phyloP scores from a whole-genome alignment of 2,329 filamentous ascomycete species.

The Talaromyces sp. region DNA sequence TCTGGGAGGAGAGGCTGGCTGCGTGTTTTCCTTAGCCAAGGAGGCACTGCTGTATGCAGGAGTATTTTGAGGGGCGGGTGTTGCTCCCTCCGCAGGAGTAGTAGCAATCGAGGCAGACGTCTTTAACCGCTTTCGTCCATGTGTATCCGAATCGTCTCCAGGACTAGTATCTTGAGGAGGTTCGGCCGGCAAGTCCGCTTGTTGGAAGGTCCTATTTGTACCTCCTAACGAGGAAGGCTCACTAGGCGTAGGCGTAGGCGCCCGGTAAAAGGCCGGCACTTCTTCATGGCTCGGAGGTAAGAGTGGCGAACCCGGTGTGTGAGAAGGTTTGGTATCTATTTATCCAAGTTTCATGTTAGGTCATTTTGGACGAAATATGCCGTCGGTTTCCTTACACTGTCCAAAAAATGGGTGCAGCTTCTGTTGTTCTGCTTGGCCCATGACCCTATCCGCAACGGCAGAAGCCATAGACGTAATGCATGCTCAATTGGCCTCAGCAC shows the following conservation, averaged over 20 bases:
- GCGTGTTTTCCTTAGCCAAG: conserved; percentile 21
- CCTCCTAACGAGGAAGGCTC: background rate
- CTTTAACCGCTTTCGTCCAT: conserved; percentile 32
- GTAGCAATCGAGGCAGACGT: conserved; percentile 10
- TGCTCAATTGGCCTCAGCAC: conserved; percentile 10
- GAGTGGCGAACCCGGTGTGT: background rate
- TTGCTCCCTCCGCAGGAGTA: background rate
- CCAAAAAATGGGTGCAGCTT: conserved; percentile 38
- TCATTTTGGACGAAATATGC: background rate
- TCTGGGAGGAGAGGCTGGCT: conserved; percentile 37
- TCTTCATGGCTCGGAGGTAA: conserved; percentile 1
- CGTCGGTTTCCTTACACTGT: conserved; percentile 26
- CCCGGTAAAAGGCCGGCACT: background rate
- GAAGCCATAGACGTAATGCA: conserved; percentile 21
- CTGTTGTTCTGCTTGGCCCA: conserved; percentile 33
- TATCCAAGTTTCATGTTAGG: background rate
- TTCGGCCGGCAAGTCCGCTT: conserved; percentile 1
- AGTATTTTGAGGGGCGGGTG: background rate
- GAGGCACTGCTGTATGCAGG: conserved; percentile 17
- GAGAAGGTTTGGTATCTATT: conserved; percentile 1
- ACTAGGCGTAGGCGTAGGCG: background rate
- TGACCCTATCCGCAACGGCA: conserved; percentile 27
- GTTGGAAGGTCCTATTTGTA: background rate
- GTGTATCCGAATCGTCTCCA: conserved; percentile 28
- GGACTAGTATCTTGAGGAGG: conserved; percentile 10